Evolutionary conservation across 2,329 filamentous ascomycete genomes (phyloP), one percentile per base, ranked within the genome.

Genomic region (Phaeomoniella chlamydospora): DNA sequence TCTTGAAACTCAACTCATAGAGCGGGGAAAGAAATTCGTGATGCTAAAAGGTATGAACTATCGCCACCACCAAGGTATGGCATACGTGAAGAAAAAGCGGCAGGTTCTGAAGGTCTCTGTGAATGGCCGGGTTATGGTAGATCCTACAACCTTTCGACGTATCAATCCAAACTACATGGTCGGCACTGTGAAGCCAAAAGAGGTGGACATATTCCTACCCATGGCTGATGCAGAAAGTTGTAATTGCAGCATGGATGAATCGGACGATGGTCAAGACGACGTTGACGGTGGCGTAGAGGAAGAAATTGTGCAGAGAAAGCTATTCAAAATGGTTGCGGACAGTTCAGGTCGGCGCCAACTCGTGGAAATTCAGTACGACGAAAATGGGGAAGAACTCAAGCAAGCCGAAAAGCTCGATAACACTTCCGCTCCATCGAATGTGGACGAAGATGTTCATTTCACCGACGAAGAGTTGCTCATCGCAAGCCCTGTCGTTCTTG

Each of bases 111-210:
- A 85, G 54, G 78, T 92, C 56, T 85, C 85, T 50, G 79, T 93
- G 54, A 84, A 86, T 43, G 81, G 85, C 13, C 77, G 87, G 18
- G 70, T 93, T 43, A 94, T 94, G 85, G 67, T 94, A 15, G 87
- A 94, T 50, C 75, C 84, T 0, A 75, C 75, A 3, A 82, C 81
- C 30, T 86, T 92, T 58, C 74, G 84, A 5, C 74, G 83, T 19
- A 82, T 88, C 54, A 83, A 90, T 45, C 82, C 86, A 1, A 93
- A 93, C 52, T 93, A 93, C 45, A 72, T 72, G 0, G 73, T 88
- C 46, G 83, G 80, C 15, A 67, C 72, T 2, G 76, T 93, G 37
- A 77, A 79, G 34, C 73, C 80, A 0, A 79, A 81, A 45, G 78
- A 86, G 39, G 68, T 74, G 16, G 73, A 80, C 45, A 54, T 74